Evolutionary conservation across 805 yeast genomes (phyloP).

Genomic region (Kuraishia ogatae): DNA sequence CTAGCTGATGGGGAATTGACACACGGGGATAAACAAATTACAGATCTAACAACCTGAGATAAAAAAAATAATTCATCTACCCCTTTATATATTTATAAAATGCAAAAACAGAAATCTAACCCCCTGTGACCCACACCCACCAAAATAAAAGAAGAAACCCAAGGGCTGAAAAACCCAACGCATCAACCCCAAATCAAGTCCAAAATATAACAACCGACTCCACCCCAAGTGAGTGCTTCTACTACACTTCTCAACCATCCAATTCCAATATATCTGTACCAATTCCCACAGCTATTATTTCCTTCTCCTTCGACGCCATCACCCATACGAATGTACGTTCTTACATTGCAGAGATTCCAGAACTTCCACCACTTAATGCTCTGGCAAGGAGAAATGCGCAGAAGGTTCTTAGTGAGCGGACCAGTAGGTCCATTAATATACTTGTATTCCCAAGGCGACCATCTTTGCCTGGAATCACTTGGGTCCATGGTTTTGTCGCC

Average conservation of each 20-base stretch:
- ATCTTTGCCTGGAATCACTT: slow-evolving; percentile 70
- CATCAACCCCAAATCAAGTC: slow-evolving; percentile 30
- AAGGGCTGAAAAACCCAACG: too few species aligned
- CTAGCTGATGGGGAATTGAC: too few species aligned
- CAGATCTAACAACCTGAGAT: too few species aligned
- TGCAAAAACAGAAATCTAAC: too few species aligned
- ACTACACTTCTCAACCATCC: slow-evolving; percentile 31
- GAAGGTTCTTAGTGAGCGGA: slow-evolving; percentile 71
- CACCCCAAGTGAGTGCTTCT: slow-evolving; percentile 32
- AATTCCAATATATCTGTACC: slow-evolving; percentile 34
- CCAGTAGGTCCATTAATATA: slow-evolving; percentile 93
- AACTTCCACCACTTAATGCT: slow-evolving; percentile 90
- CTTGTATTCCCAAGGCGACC: slow-evolving; percentile 85
- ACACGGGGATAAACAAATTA: too few species aligned
- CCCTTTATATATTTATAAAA: too few species aligned
- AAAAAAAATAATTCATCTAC: too few species aligned
- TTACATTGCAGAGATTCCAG: slow-evolving; percentile 72
- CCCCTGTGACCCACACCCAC: too few species aligned
- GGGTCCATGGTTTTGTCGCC: slow-evolving; percentile 69
- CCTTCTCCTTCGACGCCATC: slow-evolving; percentile 86
- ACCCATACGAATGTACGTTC: slow-evolving; percentile 70
- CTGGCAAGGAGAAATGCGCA: slow-evolving; percentile 69
- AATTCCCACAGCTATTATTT: slow-evolving; percentile 65
- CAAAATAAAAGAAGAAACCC: too few species aligned
- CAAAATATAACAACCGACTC: slow-evolving; percentile 33